Evolutionary conservation across 148 eudicot genomes (phyloP), one percentile per base, ranked within the genome.

Genomic region (Camellia japonica): DNA sequence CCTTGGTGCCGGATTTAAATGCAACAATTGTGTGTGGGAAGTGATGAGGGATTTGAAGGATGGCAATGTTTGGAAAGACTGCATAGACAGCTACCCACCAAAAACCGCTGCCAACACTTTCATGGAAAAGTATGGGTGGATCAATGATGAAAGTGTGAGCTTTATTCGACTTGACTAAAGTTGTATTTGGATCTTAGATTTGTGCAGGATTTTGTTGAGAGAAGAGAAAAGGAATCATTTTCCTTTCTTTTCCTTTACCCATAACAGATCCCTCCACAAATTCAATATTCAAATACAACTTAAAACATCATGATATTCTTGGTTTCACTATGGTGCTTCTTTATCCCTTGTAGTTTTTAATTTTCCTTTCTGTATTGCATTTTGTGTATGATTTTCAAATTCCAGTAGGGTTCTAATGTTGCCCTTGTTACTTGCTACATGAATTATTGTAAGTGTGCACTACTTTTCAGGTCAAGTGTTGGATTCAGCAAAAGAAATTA

Each of bases 21-120:
- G 98, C 84, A 94, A 94, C 81, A 94, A 82, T 63, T 90, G 96
- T 80, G 78, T 94, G 82, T 94, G 96, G 98, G 91, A 94, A 79
- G 98, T 94, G 16, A 84, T 90, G 89, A 87, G 68, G 68, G 93
- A 92, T 71, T 16, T 94, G 85, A 84, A 87, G 65, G 92, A 90
- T 56, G 70, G 65, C 16, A 92, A 90, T 85, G 96, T 89, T 1
- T 94, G 98, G 94, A 85, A 84, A 55, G 96, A 94, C 56, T 80
- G 87, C 74, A 80, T 94, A 2, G 92, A 90, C 8, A 80, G 73
- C 1, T 94, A 89, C 62, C 98, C 98, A 1, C 80, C 84, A 2
- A 70, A 79, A 73, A 82, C 49, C 3, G 8, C 23, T 23, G 82
- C 23, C 55, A 94, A 92, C 77, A 93, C 96, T 42, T 92, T 86